Base-by-base conservation (phyloP, 176 grass and related monocot species). In the Sorghum bicolor region DNA sequence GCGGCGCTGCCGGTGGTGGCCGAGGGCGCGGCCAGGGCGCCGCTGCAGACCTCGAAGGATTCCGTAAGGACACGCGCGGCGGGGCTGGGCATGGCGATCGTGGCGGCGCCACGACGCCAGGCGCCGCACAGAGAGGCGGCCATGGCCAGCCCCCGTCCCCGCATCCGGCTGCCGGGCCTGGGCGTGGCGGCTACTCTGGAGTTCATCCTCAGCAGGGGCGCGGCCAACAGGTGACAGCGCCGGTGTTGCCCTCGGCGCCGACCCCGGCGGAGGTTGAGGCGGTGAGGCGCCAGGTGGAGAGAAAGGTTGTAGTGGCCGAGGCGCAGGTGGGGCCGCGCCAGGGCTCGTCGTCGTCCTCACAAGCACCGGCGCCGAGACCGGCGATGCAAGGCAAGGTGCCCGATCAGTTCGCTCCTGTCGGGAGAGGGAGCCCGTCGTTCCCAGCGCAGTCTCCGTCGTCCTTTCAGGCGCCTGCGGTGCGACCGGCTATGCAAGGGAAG, bases 281-380 rank as follows among this genome's bases (percentile, higher is more conserved):
- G 6, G 40, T 83, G 28, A 74, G 81, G 28, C 28, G 69, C 19
- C 47, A 83, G 53, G 12, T 74, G 55, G 55, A 48, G 70, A 47
- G 12, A 5, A 25, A 19, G 40, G 25, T 64, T 20, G 57, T 34
- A 40, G 20, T 75, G 12, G 0, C 4, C 5, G 65, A 19, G 31
- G 10, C 6, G 41, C 50, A 53, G 10, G 11, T 9, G 17, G 16
- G 12, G 12, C 25, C 4, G 2, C 29, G 10, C 10, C 37, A 15
- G 26, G 57, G 37, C n/a, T 25, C 37, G 12, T n/a, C 37, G 12
- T n/a, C 81, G 2, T 28, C 70, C 8, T 33, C 5, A 2, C 60
- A 62, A 38, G 8, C 38, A 6, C 62, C 80, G 55, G 28, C 62
- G 38, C 28, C 16, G 29, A 30, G 70, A 25, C 70, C 4, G 39